Percentiles rank a stretch among this genome's conserved stretches.
Evolutionary conservation across 768 basidiomycete species (phyloP).

Genomic region (Xerocomellus chrysenteron): DNA sequence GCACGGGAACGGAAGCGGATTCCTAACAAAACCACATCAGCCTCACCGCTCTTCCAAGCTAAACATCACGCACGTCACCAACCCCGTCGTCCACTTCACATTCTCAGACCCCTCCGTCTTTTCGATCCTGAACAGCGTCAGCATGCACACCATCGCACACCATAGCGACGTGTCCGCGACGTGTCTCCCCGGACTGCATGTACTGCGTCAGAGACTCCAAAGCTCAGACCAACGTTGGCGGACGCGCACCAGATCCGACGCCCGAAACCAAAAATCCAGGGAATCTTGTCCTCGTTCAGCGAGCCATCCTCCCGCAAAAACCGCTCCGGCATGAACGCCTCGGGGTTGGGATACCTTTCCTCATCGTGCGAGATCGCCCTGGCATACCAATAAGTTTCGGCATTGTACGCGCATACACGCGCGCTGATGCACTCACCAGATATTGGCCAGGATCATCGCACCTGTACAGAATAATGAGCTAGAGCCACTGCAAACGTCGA

Average conservation of each 20-base stretch:
- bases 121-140: slow-evolving; percentile 11
- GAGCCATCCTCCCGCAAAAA: slow-evolving; percentile 28
- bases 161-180: slow-evolving; percentile 23
- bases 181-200: slow-evolving; percentile 18
- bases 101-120: slow-evolving; percentile 15
- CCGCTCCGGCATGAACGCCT: slow-evolving; percentile 39
- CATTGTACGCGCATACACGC: neutral
- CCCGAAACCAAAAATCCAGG: slow-evolving; percentile 22
- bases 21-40: neutral
- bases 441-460: slow-evolving; percentile 8
- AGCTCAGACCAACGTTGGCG: neutral
- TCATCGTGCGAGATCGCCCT: slow-evolving; percentile 45
- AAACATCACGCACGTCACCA: slow-evolving; percentile 4
- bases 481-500: too few species aligned
- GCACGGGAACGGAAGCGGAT: neutral
- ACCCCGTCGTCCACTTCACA: slow-evolving; percentile 17
- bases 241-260: slow-evolving; percentile 18
- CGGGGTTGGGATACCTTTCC: slow-evolving; percentile 33
- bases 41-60: too few species aligned
- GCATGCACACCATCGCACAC: slow-evolving; percentile 20
- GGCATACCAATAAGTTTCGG: neutral
- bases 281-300: slow-evolving; percentile 10
- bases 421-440: slow-evolving; percentile 3
- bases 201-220: neutral
- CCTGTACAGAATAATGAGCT: neutral